Evolutionary conservation across 768 basidiomycete species (phyloP).

Genomic region (Boletus reticulatus): DNA sequence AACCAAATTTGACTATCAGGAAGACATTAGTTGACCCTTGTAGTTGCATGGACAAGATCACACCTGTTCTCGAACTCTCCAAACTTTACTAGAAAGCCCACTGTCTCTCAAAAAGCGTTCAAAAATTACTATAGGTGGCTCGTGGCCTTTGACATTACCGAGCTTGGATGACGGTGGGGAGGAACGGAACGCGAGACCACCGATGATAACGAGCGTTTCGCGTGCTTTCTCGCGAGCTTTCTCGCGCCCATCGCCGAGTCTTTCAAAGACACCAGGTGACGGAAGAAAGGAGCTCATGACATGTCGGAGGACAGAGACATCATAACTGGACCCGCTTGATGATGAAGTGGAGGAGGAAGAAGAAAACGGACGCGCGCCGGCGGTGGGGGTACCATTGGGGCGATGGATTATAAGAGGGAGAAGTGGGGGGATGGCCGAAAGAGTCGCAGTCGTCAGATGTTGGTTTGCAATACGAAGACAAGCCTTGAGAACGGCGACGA

Average conservation of each 20-base stretch:
- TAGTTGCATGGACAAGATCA: conserved; percentile 19
- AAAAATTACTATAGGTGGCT: conserved; percentile 67
- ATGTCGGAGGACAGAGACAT: conserved; percentile 62
- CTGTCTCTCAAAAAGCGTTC: conserved; percentile 70
- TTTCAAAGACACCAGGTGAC: conserved; percentile 75
- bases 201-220: conserved; percentile 72
- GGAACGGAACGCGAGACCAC: conserved; percentile 65
- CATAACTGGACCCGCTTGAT: conserved; percentile 41
- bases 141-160: conserved; percentile 56
- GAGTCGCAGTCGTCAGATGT: conserved; percentile 74
- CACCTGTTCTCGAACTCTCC: conserved; percentile 87
- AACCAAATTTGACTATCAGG: conserved; percentile 53
- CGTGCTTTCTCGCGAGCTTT: conserved; percentile 70
- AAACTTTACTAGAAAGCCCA: conserved; percentile 78
- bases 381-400: conserved; percentile 23
- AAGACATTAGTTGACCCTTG: not conserved
- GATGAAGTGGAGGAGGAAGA: conserved; percentile 55
- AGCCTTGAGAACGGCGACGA: conserved; percentile 67
- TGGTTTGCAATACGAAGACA: conserved; percentile 81
- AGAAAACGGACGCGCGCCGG: conserved; percentile 39
- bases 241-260: conserved; percentile 77
- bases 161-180: conserved; percentile 46
- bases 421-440: conserved; percentile 65
- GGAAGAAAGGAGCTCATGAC: conserved; percentile 69
- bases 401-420: conserved; percentile 60